Evolutionary conservation across 805 yeast species (phyloP).

Genomic region (Metschnikowia orientalis): DNA sequence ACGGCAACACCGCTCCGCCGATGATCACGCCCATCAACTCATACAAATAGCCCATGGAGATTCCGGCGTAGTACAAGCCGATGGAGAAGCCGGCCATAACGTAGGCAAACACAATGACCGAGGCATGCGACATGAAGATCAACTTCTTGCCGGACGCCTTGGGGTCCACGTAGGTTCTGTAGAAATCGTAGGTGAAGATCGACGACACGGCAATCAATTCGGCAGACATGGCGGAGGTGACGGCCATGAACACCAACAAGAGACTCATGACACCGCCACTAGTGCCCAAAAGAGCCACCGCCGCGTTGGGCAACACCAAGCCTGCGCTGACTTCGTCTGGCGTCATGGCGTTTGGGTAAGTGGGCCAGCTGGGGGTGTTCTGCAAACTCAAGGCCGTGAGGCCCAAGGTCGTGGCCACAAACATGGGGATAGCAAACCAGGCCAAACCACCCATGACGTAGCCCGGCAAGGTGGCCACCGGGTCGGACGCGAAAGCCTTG

Average conservation of each 20-base stretch:
- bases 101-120: slow-evolving; percentile 55
- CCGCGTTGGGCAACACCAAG: slow-evolving; percentile 70
- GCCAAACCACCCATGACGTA: slow-evolving; percentile 84
- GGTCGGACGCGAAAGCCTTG: slow-evolving; percentile 82
- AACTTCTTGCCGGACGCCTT: slow-evolving; percentile 70
- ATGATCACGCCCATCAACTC: slow-evolving; percentile 88
- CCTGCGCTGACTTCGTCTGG: slow-evolving; percentile 77
- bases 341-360: slow-evolving; percentile 65
- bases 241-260: slow-evolving; percentile 83
- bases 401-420: slow-evolving; percentile 81
- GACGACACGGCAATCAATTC: slow-evolving; percentile 87
- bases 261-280: slow-evolving; percentile 86
- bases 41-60: slow-evolving; percentile 82
- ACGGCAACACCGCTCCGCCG: slow-evolving; percentile 81
- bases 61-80: slow-evolving; percentile 76
- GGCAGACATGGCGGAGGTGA: slow-evolving; percentile 88
- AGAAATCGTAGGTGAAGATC: slow-evolving; percentile 79
- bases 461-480: slow-evolving; percentile 82
- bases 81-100: slow-evolving; percentile 80
- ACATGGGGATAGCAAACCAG: slow-evolving; percentile 88
- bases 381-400: slow-evolving; percentile 77
- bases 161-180: slow-evolving; percentile 76
- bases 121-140: slow-evolving; percentile 61
- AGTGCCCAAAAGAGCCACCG: slow-evolving; percentile 77
- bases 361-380: slow-evolving; percentile 67